Percentiles rank a stretch among this genome's conserved stretches.
Evolutionary conservation across 2,329 filamentous ascomycete species (phyloP).

Genomic region (Nigrograna mackinnonii): DNA sequence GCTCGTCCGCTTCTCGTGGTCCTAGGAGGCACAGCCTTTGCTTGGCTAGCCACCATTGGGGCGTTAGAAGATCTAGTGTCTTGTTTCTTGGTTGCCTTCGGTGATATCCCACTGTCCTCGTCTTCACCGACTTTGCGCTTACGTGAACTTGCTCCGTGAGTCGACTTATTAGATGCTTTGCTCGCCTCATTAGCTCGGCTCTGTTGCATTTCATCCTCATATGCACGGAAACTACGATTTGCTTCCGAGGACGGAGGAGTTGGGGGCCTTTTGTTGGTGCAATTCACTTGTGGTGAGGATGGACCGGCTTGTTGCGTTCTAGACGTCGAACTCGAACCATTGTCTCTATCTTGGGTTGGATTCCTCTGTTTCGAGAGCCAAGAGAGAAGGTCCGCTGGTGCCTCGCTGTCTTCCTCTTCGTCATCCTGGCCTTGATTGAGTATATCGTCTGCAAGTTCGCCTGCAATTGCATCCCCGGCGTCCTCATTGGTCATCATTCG

Average conservation of each 20-base stretch:
- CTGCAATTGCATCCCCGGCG: slow-evolving; percentile 46
- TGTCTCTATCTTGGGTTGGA: background rate
- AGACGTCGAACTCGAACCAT: too few species aligned
- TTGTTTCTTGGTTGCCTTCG: slow-evolving; percentile 30
- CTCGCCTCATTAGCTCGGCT: background rate
- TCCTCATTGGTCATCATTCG: slow-evolving; percentile 49
- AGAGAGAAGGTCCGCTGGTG: slow-evolving; percentile 31
- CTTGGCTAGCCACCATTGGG: slow-evolving; percentile 40
- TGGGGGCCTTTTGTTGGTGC: slow-evolving; percentile 16
- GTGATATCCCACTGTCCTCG: slow-evolving; percentile 10
- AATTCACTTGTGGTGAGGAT: slow-evolving; percentile 9
- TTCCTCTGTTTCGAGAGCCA: slow-evolving; percentile 34
- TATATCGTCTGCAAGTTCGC: slow-evolving; percentile 47
- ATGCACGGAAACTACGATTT: slow-evolving; percentile 14
- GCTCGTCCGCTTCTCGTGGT: slow-evolving; percentile 16
- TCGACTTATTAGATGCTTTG: slow-evolving; percentile 1
- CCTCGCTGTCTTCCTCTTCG: slow-evolving; percentile 34
- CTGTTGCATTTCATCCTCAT: slow-evolving; percentile 7
- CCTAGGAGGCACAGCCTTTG: slow-evolving; percentile 19
- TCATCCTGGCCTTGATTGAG: slow-evolving; percentile 38
- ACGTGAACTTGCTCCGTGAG: slow-evolving; percentile 14
- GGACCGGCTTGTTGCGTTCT: background rate
- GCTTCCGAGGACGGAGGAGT: slow-evolving; percentile 26
- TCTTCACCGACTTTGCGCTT: slow-evolving; percentile 37
- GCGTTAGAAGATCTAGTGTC: slow-evolving; percentile 35